phyloP scores from a whole-genome alignment of 1,284 basidiomycete species.

The Cerrena zonata region DNA sequence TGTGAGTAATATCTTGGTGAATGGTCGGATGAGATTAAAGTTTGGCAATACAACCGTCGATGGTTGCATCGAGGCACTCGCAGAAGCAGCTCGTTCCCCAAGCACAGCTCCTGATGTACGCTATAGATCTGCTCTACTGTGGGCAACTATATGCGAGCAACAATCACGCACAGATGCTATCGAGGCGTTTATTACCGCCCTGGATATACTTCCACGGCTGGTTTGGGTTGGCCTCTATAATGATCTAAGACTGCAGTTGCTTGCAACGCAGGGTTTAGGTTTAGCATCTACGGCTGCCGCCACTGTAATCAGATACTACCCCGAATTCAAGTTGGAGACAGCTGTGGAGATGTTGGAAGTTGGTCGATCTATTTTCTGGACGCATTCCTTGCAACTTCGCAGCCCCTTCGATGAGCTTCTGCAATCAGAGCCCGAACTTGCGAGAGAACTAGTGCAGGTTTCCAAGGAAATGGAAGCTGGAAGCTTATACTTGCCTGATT shows the following conservation, averaged over 20 bases:
- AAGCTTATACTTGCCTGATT: background rate
- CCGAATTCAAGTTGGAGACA: background rate
- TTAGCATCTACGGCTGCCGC: background rate
- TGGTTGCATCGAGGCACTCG: background rate
- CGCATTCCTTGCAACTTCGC: slow-evolving; percentile 8
- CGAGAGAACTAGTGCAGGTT: background rate
- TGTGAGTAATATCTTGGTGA: background rate
- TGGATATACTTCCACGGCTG: background rate
- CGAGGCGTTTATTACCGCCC: background rate
- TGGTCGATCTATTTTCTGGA: slow-evolving; percentile 9
- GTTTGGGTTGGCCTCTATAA: background rate
- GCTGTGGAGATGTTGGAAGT: slow-evolving; percentile 9
- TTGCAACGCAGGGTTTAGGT: background rate
- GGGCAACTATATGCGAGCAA: background rate
- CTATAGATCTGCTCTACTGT: background rate
- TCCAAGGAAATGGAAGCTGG: slow-evolving; percentile 2
- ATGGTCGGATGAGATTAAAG: background rate
- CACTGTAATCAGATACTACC: background rate
- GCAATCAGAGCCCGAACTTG: slow-evolving; percentile 1
- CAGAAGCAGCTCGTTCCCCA: background rate
- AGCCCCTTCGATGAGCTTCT: slow-evolving; percentile 4
- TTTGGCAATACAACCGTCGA: background rate
- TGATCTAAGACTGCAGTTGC: background rate
- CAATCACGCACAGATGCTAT: background rate
- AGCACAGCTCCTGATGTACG: background rate